phyloP scores from a whole-genome alignment of 768 basidiomycete genomes.

The Pilatotrama ljubarskyi region DNA sequence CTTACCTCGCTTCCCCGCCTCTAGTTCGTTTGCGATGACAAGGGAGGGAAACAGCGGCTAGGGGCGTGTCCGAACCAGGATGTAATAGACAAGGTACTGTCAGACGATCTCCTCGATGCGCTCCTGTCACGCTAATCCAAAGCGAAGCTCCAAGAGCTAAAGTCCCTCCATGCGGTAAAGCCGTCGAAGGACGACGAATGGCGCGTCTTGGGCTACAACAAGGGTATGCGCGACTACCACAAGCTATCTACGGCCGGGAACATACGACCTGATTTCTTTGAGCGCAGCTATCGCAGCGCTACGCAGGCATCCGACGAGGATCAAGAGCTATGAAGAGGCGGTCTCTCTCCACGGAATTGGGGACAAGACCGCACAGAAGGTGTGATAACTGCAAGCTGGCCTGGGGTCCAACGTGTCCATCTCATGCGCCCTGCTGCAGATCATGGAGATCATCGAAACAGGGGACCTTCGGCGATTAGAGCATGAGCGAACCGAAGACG shows the following conservation, averaged over 20 bases:
- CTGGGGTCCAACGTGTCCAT: not conserved
- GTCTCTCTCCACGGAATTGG: conserved; percentile 61
- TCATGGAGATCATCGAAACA: conserved; percentile 78
- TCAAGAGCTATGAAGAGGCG: conserved; percentile 61
- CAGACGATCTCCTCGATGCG: not conserved
- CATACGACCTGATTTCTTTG: too few relatives aligned
- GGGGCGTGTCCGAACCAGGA: conserved; percentile 61
- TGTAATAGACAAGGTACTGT: conserved; percentile 66
- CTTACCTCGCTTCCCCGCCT: not conserved
- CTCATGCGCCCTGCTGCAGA: conserved; percentile 41
- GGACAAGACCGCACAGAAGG: conserved; percentile 77
- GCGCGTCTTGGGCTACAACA: conserved; percentile 64
- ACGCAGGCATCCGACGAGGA: conserved; percentile 54
- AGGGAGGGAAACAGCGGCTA: conserved; percentile 32
- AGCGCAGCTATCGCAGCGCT: conserved; percentile 58
- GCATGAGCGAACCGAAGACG: conserved; percentile 67
- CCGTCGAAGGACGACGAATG: conserved; percentile 61
- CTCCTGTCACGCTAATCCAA: not conserved
- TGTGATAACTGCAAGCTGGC: conserved; percentile 25
- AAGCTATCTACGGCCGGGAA: not conserved
- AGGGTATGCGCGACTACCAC: conserved; percentile 46
- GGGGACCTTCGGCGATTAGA: conserved; percentile 68
- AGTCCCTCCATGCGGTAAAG: conserved; percentile 63
- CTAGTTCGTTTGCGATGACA: conserved; percentile 60
- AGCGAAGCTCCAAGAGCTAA: conserved; percentile 63